Evolutionary conservation across 768 basidiomycete genomes (phyloP), one percentile per base, ranked within the genome.

Genomic region (Calocybe gangraenosa): DNA sequence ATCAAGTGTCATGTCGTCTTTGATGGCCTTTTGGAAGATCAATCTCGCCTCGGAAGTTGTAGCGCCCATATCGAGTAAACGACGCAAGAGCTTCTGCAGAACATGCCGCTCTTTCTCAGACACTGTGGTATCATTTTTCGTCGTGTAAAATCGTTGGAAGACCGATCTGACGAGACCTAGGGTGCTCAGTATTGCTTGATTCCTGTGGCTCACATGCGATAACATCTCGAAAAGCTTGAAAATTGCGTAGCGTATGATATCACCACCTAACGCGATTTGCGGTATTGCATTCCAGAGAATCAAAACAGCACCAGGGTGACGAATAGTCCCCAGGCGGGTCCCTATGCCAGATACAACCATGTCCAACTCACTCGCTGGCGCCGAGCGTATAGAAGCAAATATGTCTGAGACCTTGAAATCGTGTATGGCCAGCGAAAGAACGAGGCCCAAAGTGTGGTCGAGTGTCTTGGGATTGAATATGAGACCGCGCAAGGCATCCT

Each of bases 1-100:
- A 49, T 89, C 79, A 19, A 89, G 59, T 0, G 65, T 68, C 11
- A 74, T 72, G 42, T 77, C 71, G 1, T 63, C 66, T 32, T 61
- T 71, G 37, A 84, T 67, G 0, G 73, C 72, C 20, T 66, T 69
- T 52, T 83, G 79, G 44, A 92, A 81, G 31, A 92, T 74, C 9
- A 58, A 56, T 36, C 84, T 66, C n/a, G 78, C 78, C 23, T 89
- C 83, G 7, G 70, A 65, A 0, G 82, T 79, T 3, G 75, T 79
- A 0, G 81, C 74, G 1, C 89, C 87, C 68, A 91, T 81, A 51
- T 92, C 87, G 30, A 91, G 65, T 15, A 92, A 58, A n/a, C 78
- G 71, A 41, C 79, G 70, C 17, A 88, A 60, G 0, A 91, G 69
- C 58, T 82, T 86, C 54, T 76, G 75, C 30, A 82, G 58, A 2